Base-by-base conservation (phyloP, 2,329 filamentous ascomycete species). In the Colletotrichum zoysiae region DNA sequence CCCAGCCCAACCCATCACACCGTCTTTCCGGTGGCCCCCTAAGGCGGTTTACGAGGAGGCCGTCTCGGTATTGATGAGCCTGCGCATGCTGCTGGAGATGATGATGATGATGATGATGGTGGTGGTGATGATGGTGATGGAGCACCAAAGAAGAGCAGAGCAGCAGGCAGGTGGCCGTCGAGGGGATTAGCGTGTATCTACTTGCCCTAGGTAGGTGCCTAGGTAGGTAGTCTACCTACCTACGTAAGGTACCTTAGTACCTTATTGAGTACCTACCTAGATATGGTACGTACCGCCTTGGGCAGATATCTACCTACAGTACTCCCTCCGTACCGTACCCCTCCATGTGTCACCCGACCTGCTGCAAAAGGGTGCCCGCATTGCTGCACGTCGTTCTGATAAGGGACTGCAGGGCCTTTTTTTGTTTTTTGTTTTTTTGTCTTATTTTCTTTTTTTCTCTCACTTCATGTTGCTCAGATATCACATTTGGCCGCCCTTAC, bases 301-400 rank as follows among this genome's bases (percentile, higher is more conserved):
- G 35, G 30, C 30, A 30, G 30, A 5, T 30, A 30, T n/a, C n/a
- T n/a, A n/a, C n/a, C n/a, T n/a, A n/a, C n/a, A n/a, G n/a, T n/a
- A n/a, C n/a, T n/a, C n/a, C n/a, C n/a, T n/a, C 30, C 30, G 30
- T 30, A 30, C 2, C 3, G 30, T 30, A 30, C 30, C 30, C 35
- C 35, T 35, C 9, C 35, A 35, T 35, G 35, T 35, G 35, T 35
- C 35, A 35, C 35, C 35, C 65, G 63, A 46, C 51, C 65, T 44
- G 67, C 59, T 23, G 59, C 58, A 48, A 59, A 46, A 44, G 59
- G 46, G 40, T 63, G 65, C 58, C 55, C 59, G 59, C 65, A 64
- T 64, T 16, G 46, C 59, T 64, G 59, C 69, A 55, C 44, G 55
- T 50, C 38, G 51, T 68, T 23, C 44, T 53, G 51, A 71, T 68